Base-by-base conservation (phyloP, 768 basidiomycete species). In the Rhodotorula diobovata region DNA sequence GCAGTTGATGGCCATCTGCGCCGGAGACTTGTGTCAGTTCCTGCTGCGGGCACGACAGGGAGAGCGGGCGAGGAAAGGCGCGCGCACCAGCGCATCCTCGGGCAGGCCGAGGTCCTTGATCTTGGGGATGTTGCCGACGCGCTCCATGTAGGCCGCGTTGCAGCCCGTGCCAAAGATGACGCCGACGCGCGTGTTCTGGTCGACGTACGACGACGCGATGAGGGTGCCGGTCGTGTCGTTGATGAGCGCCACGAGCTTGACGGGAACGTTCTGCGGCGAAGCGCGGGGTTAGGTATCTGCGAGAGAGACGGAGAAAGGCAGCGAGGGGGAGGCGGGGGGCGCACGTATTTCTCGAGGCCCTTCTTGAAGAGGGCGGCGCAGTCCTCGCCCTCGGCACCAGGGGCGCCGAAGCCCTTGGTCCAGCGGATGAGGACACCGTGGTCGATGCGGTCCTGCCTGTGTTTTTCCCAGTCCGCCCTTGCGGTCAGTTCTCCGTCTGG, bases 201-300 rank as follows among this genome's bases (percentile, higher is more conserved):
- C 91, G 73, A 97, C 93, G 62, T 99, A 99, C 81, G 90, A 88
- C 2, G 94, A 96, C 20, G 96, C 96, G 77, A 99, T 93, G 37
- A 99, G 86, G 4, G 95, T 95, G 37, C 96, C 96, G 8, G 96
- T 99, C 0, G 96, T 98, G 81, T 99, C 96, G 79, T 97, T 97
- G 81, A 97, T 96, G 35, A 97, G 82, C 3, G 94, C 92, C 16
- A 88, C 89, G 41, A 98, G 82, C 68, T 85, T 83, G 54, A 93
- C 87, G 5, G 90, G 91, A n/a, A 96, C 85, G 67, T 89, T 83
- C 91, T 95, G 80, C 39, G 25, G 15, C 34, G 18, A 18, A 4
- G 23, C 34, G 45, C 30, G 32, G 23, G 34, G 25, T 32, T 28
- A 57, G 37, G n/a, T 35, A 18, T 43, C 39, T 18, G 41, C 18